Conservation (phyloP, 2,329 filamentous ascomycete genomes). For the Fusarium sp. region DNA sequence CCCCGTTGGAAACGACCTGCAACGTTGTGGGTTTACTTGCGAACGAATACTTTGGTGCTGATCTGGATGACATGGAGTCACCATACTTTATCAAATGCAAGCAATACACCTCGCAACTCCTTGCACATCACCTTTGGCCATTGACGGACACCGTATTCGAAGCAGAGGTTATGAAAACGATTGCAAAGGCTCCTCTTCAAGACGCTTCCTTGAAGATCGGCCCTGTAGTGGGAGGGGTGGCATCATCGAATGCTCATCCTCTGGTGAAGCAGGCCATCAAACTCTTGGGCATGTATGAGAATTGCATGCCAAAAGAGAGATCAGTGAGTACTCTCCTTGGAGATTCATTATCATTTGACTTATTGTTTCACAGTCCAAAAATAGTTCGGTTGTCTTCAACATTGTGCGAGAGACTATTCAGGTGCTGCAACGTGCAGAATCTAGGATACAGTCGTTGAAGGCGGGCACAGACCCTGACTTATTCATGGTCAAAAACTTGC, state of each 20-base stretch:
- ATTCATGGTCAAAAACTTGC: slow-evolving; percentile 93
- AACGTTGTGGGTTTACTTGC: slow-evolving; percentile 68
- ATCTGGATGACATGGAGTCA: slow-evolving; percentile 68
- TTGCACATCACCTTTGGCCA: slow-evolving; percentile 68
- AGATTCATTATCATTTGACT: slow-evolving; percentile 7
- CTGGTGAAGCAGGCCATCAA: slow-evolving; percentile 68
- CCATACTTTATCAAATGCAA: slow-evolving; percentile 64
- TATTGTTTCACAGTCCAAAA: slow-evolving; percentile 51
- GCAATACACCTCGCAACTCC: slow-evolving; percentile 65
- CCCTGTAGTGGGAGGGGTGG: slow-evolving; percentile 59
- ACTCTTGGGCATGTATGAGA: slow-evolving; percentile 70
- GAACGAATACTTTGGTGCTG: slow-evolving; percentile 66
- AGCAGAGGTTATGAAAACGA: slow-evolving; percentile 64
- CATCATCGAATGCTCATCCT: slow-evolving; percentile 68
- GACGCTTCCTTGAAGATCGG: slow-evolving; percentile 63
- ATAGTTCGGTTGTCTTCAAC: slow-evolving; percentile 67
- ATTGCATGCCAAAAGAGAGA: slow-evolving; percentile 71
- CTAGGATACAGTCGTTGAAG: slow-evolving; percentile 72
- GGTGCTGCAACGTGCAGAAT: slow-evolving; percentile 81
- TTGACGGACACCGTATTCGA: slow-evolving; percentile 67
- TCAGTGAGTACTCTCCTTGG: slow-evolving; percentile 58
- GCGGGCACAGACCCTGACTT: slow-evolving; percentile 78
- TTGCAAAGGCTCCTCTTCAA: slow-evolving; percentile 60
- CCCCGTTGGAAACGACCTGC: slow-evolving; percentile 63
- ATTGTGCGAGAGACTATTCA: slow-evolving; percentile 92